Conservation (phyloP, 495 filamentous ascomycete species). For the Parathielavia appendiculata region DNA sequence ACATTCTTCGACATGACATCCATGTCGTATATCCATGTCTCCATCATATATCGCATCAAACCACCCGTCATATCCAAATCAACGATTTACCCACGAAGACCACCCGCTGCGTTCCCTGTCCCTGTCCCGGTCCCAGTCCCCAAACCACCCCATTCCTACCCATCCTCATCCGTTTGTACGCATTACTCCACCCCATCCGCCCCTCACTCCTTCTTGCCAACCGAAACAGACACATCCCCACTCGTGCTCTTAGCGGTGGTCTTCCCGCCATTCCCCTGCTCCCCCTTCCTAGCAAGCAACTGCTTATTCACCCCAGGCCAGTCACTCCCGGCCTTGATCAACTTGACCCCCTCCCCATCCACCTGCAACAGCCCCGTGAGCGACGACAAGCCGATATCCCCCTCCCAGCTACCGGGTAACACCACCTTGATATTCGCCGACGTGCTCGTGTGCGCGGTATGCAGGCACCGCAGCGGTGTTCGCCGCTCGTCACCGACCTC, state of each 20-base stretch:
- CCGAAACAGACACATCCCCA: constrained; percentile 30
- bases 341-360: constrained; percentile 32
- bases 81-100: no score
- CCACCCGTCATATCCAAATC: not conserved
- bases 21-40: no score
- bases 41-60: no score
- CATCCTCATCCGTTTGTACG: not conserved
- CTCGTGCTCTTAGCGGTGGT: constrained; percentile 22
- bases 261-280: constrained; percentile 23
- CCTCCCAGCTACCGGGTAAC: constrained; percentile 42
- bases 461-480: constrained; percentile 25
- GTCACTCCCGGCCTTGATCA: constrained; percentile 24
- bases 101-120: not conserved
- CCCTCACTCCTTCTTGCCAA: constrained; percentile 26
- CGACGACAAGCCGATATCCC: constrained; percentile 27
- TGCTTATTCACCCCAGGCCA: constrained; percentile 30
- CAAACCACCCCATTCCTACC: not conserved
- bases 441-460: constrained; percentile 30
- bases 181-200: no score
- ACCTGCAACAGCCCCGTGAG: constrained; percentile 30
- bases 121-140: not conserved
- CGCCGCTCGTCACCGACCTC: not conserved
- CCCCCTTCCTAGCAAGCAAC: constrained; percentile 38
- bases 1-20: no score
- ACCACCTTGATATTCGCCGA: constrained; percentile 32